Evolutionary conservation across 768 basidiomycete genomes (phyloP).

Genomic region (Suillus tomentosus): DNA sequence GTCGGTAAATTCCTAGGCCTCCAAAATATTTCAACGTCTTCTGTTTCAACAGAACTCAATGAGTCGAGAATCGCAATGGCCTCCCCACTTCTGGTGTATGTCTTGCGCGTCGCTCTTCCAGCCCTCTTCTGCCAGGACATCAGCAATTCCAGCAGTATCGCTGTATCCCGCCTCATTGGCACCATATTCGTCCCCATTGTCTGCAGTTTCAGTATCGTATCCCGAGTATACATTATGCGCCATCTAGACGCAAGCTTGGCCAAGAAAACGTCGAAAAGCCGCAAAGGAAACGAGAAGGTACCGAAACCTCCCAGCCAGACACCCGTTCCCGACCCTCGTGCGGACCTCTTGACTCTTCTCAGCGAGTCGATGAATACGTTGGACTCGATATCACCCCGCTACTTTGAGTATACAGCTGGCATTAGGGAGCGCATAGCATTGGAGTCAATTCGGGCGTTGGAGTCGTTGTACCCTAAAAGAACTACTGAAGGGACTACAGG

Average conservation of each 20-base stretch:
- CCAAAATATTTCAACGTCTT: not conserved
- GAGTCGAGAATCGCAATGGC: slow-evolving; percentile 22
- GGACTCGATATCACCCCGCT: slow-evolving; percentile 15
- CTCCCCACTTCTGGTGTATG: slow-evolving; percentile 26
- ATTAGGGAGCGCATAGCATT: slow-evolving; percentile 29
- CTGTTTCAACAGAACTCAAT: slow-evolving; percentile 17
- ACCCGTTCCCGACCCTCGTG: slow-evolving; percentile 20
- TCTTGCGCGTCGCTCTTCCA: slow-evolving; percentile 26
- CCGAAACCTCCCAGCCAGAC: not conserved
- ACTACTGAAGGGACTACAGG: not conserved
- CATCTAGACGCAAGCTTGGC: not conserved
- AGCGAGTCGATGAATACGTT: slow-evolving; percentile 22
- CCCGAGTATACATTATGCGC: not conserved
- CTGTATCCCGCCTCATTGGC: slow-evolving; percentile 23
- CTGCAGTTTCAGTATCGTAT: slow-evolving; percentile 7
- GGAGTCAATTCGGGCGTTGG: slow-evolving; percentile 30
- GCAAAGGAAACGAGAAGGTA: slow-evolving; percentile 8
- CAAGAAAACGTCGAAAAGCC: not conserved
- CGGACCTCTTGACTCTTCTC: slow-evolving; percentile 28
- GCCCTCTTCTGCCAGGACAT: slow-evolving; percentile 16
- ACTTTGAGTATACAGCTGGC: not conserved
- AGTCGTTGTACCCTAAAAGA: slow-evolving; percentile 19
- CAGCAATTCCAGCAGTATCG: slow-evolving; percentile 13
- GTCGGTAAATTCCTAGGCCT: not conserved
- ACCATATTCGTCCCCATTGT: slow-evolving; percentile 24